phyloP scores from a whole-genome alignment of 768 basidiomycete species.

The Phylloporus sp. region DNA sequence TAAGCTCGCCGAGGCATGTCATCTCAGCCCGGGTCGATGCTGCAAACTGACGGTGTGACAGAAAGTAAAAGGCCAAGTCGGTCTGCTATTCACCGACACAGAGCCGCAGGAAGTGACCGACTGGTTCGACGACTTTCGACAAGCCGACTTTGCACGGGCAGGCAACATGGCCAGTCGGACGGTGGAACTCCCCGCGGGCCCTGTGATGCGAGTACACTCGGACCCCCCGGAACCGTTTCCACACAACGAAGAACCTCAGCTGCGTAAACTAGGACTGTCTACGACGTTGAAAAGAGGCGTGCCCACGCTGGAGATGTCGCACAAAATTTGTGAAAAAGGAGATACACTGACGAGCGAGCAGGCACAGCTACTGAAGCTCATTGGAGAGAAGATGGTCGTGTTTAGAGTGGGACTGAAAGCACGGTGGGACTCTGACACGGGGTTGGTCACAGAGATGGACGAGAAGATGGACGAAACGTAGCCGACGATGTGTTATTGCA shows the following conservation, averaged over 20 bases:
- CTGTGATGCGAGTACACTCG: slow-evolving; percentile 75
- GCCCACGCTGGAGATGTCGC: slow-evolving; percentile 74
- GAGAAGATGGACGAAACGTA: slow-evolving; percentile 51
- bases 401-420: slow-evolving; percentile 71
- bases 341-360: slow-evolving; percentile 79
- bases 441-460: slow-evolving; percentile 54
- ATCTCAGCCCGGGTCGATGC: slow-evolving; percentile 15
- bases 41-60: slow-evolving; percentile 29
- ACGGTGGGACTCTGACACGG: slow-evolving; percentile 67
- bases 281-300: slow-evolving; percentile 86
- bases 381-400: slow-evolving; percentile 83
- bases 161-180: slow-evolving; percentile 76
- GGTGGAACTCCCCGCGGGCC: slow-evolving; percentile 74
- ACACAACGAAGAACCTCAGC: slow-evolving; percentile 95
- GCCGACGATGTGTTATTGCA: slow-evolving; percentile 3
- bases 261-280: slow-evolving; percentile 84
- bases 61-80: slow-evolving; percentile 94
- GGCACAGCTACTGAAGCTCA: slow-evolving; percentile 87
- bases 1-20: slow-evolving; percentile 70
- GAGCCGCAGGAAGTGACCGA: slow-evolving; percentile 86
- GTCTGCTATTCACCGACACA: slow-evolving; percentile 87
- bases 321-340: slow-evolving; percentile 80
- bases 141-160: slow-evolving; percentile 86
- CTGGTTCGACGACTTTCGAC: slow-evolving; percentile 90
- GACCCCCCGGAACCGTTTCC: slow-evolving; percentile 88